A percentile compares a stretch with the other conserved stretches of the same genome.
These are phyloP conservation scores for Exophiala oligosperma DNA, from an alignment of 2,329 filamentous ascomycete species.

Conservation along the genomic window DNA sequence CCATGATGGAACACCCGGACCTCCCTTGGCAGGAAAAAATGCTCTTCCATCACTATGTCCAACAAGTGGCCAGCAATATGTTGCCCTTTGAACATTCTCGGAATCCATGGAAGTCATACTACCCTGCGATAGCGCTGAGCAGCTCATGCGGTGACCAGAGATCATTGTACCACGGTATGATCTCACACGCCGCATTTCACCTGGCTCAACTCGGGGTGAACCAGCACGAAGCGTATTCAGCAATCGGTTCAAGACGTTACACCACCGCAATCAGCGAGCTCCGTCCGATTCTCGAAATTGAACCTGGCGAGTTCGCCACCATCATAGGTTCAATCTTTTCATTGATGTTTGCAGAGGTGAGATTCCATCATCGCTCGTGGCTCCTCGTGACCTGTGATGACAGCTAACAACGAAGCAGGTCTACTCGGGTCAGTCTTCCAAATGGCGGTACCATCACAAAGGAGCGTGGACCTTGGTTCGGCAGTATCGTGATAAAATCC, in stretches of 20 bases:
- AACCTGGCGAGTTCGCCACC: not conserved
- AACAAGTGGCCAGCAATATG: slow-evolving; percentile 25
- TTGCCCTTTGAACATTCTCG: slow-evolving; percentile 27
- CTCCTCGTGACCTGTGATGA: not conserved
- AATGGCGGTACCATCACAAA: slow-evolving; percentile 25
- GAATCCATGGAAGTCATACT: slow-evolving; percentile 27
- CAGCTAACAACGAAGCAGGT: slow-evolving; percentile 13
- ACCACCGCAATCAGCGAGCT: slow-evolving; percentile 5
- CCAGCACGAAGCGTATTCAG: not conserved
- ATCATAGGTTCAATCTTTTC: slow-evolving; percentile 5
- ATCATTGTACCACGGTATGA: slow-evolving; percentile 7
- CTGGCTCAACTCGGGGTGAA: slow-evolving; percentile 7
- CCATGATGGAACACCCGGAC: too few species aligned
- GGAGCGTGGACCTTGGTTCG: slow-evolving; percentile 23
- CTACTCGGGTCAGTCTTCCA: slow-evolving; percentile 22
- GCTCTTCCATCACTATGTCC: slow-evolving; percentile 26
- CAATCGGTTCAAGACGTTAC: slow-evolving; percentile 8
- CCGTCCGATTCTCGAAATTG: not conserved
- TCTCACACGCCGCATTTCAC: slow-evolving; percentile 13
- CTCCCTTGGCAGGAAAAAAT: slow-evolving; percentile 16
- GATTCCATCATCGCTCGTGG: too few species aligned
- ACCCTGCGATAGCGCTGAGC: slow-evolving; percentile 22
- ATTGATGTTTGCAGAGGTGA: too few species aligned
- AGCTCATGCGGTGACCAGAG: slow-evolving; percentile 4
- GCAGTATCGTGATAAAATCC: slow-evolving; percentile 5